Base-by-base conservation (phyloP, 495 filamentous ascomycete species). In the Lasiosphaeria miniovina region DNA sequence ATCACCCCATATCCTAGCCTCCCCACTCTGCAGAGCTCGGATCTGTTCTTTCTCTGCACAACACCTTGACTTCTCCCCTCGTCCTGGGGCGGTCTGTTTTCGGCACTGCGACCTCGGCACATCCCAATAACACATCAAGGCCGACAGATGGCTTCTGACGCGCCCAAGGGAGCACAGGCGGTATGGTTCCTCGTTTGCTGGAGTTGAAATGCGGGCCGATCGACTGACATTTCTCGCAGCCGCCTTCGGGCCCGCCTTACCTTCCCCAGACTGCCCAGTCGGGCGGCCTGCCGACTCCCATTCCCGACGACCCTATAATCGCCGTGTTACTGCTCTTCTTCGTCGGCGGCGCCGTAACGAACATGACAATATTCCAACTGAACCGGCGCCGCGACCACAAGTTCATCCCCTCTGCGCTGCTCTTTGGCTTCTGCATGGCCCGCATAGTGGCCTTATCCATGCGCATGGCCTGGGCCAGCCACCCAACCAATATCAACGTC, bases 401-500 rank as follows among this genome's bases (percentile, higher is more conserved):
- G 50, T 95, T 94, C 76, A 63, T 89, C 52, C 79, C 88, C 49
- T 90, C 81, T 10, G 82, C 74, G 8, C 75, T 88, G 59, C 71
- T 88, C 40, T 88, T 90, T 65, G 89, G 85, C 60, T 92, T 96
- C 78, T 93, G 83, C 75, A 83, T 87, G 77, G 80, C 88, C 6
- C 81, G 92, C 49, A 80, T 87, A 41, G 65, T 77, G 31, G 85
- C 90, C 1, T 84, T 85, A 55, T 65, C 75, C 12, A 74, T 94
- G 66, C 87, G 91, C 41, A 87, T 81, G 54, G 76, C 68, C 55
- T 88, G 83, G 84, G 75, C 82, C 8, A 69, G 62, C 40, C 57
- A 78, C 49, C 75, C 67, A 0, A 58, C 31, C 14, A 79, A 86
- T 61, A 59, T 84, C 43, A 65, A 59, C 43, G 50, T 93, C 10